These are phyloP conservation scores for Shiraia sp. DNA, from an alignment of 2,329 filamentous ascomycete species.

Conservation along the genomic window DNA sequence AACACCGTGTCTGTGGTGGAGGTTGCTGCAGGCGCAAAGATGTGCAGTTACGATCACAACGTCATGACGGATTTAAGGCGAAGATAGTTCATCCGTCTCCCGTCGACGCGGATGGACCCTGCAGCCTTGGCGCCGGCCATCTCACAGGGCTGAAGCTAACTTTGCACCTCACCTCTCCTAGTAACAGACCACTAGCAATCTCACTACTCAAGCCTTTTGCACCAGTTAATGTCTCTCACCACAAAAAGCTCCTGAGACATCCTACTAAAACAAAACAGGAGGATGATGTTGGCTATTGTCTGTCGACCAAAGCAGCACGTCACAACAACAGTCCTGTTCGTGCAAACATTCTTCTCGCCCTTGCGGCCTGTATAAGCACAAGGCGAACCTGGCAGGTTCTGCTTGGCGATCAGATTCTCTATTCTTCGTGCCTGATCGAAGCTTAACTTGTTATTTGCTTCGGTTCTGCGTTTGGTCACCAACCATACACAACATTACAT, in stretches of 20 bases:
- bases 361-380: background rate
- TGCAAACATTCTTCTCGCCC: conserved; percentile 3
- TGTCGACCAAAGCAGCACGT: too few relatives aligned
- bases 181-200: background rate
- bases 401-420: background rate
- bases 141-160: conserved; percentile 6
- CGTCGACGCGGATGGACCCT: conserved; percentile 6
- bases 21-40: background rate
- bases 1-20: background rate
- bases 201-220: background rate
- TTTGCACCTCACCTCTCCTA: conserved; percentile 8
- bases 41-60: conserved; percentile 4
- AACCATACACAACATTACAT: background rate
- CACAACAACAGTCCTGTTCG: background rate
- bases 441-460: background rate
- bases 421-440: background rate
- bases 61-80: conserved; percentile 17
- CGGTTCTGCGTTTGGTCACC: background rate
- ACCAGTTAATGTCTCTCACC: too few relatives aligned
- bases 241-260: too few relatives aligned
- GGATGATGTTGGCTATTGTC: too few relatives aligned
- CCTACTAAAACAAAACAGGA: too few relatives aligned
- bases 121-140: conserved; percentile 6
- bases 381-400: too few relatives aligned
- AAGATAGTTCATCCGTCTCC: conserved; percentile 9